These are phyloP conservation scores for Emergomyces africanus DNA, from an alignment of 2,329 filamentous ascomycete species.

Conservation along the genomic window DNA sequence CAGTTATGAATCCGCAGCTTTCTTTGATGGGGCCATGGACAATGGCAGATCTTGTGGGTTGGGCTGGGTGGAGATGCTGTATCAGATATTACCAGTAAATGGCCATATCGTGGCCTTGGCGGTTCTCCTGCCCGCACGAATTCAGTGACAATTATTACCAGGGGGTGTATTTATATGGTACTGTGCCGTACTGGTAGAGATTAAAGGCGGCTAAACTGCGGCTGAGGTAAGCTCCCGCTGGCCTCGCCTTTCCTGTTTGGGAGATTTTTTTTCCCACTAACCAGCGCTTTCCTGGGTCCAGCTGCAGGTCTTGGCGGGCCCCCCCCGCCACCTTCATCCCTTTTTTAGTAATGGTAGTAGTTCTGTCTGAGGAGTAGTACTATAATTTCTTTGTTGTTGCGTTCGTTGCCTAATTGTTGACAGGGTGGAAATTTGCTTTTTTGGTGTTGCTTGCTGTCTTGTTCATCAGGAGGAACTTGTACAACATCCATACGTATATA, in stretches of 20 bases:
- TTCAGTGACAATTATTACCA: neutral
- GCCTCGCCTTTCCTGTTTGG: neutral
- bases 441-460: neutral
- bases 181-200: neutral
- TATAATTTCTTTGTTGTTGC: neutral
- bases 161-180: neutral
- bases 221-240: neutral
- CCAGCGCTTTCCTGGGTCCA: neutral
- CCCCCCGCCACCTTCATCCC: neutral
- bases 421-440: neutral
- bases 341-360: neutral
- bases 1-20: no score
- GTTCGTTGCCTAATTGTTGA: neutral
- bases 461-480: neutral
- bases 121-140: neutral
- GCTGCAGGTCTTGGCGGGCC: neutral
- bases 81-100: neutral
- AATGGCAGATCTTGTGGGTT: neutral
- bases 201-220: neutral
- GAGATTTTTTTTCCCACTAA: neutral
- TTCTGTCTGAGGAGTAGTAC: neutral
- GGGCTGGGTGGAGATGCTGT: neutral
- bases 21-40: no score
- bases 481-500: neutral
- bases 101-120: neutral